Evolutionary conservation across 2,329 filamentous ascomycete species (phyloP), one percentile per base, ranked within the genome.

Genomic region (Fusarium sambucinum): DNA sequence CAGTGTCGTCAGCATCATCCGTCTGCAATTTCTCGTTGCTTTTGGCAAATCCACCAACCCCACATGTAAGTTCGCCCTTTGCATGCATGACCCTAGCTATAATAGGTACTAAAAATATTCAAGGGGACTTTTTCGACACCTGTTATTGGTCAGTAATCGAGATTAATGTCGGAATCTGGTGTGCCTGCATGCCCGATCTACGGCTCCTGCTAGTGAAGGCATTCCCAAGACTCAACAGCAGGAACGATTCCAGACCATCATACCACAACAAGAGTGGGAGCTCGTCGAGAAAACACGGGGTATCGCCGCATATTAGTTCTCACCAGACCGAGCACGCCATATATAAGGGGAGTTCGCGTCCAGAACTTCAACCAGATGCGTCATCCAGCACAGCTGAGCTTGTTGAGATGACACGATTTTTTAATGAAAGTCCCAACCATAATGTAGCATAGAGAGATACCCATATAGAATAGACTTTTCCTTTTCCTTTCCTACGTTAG

Each of bases 91-190:
- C 16, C 3, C 13, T 2, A 1, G 3, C 2, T 14, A 3, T 1
- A 12, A 14, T 14, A 32, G 12, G 12, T 13, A 17, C 50, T 58
- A 29, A 59, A 9, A 2, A 1, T 2, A 1, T 5, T 6, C 2
- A 7, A 59, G 56, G 56, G 58, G 46, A 61, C 25, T 60, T 50
- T 17, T 61, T 40, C 4, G 21, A 60, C 4, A 60, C 58, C 5
- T 60, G 56, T 17, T 61, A 61, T n/a, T 61, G 58, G 58, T 61
- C 58, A 6, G 56, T 54, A 0, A 61, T 61, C 14, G 58, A 61
- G 5, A 35, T 61, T 1, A 61, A 61, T 1, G 45, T 61, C 6
- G 58, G 45, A 4, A 54, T 61, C 0, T 61, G 55, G 55, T 61
- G 58, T 4, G 45, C 47, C 4, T 61, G 58, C 1, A 61, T 61